Evolutionary conservation across 495 filamentous ascomycete genomes (phyloP), one percentile per base, ranked within the genome.

Genomic region (Aspergillus biplanus): DNA sequence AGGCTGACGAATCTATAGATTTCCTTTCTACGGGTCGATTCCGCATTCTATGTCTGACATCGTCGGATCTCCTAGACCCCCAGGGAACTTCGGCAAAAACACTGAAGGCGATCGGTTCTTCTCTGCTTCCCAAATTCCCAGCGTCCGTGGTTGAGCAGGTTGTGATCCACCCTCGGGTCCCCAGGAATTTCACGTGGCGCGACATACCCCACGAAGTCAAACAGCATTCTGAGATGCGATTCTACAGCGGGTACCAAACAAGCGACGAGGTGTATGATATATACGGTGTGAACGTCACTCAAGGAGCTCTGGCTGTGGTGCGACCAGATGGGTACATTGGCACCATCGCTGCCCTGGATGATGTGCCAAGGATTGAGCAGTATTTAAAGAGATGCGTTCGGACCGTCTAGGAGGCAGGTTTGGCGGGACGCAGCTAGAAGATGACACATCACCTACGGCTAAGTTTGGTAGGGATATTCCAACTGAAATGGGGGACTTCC

Each of bases 291-390:
- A 79, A 90, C 68, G 69, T 66, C 32, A 77, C 82, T 48, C 73
- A 70, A 18, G 90, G 90, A 0, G 87, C 85, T 56, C 67, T 89
- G 7, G 87, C 90, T 7, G 78, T 88, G 32, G 60, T 83, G 0
- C 69, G 88, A 27, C 90, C 89, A 0, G 90, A 92, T 78, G 84
- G 87, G 61, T 88, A 91, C 74, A 80, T 91, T 46, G 83, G 84
- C 3, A 81, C 77, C 69, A 72, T 89, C 37, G 84, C 84, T 1
- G 81, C 80, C 12, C 61, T 90, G 60, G 80, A 82, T 33, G 86
- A 87, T 72, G 76, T 84, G 12, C 62, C 67, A 8, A 73, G 74
- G 6, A 64, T 87, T 37, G 68, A 80, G 13, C 42, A 27, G 0
- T 82, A 77, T 58, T 65, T 81, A 55, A 42, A 63, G 31, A 39